A percentile compares a stretch with the other conserved stretches of the same genome.
Conservation (phyloP, 2,329 filamentous ascomycete species). For the Mollisiaceae sp. region DNA sequence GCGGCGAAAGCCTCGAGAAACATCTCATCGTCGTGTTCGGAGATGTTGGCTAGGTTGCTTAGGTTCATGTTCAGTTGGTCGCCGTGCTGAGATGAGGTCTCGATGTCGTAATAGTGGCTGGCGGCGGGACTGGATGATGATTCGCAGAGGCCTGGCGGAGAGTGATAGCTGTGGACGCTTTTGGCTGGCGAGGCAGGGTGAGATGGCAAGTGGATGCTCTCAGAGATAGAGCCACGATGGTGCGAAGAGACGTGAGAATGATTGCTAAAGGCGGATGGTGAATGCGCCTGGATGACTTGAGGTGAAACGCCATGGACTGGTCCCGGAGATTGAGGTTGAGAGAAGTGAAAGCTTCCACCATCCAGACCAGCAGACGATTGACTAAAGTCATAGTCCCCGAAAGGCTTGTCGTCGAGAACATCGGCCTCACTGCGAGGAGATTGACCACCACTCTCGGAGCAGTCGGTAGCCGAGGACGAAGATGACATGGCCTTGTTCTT, state of each 20-base stretch:
- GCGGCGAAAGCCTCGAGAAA: slow-evolving; percentile 43
- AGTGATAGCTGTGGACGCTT: slow-evolving; percentile 56
- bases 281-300: slow-evolving; percentile 38
- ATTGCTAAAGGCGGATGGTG: slow-evolving; percentile 37
- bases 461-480: slow-evolving; percentile 58
- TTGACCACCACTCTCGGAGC: slow-evolving; percentile 61
- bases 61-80: slow-evolving; percentile 28
- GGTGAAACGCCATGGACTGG: slow-evolving; percentile 40
- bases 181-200: slow-evolving; percentile 55
- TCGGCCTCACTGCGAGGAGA: slow-evolving; percentile 58
- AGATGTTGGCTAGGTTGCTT: slow-evolving; percentile 32
- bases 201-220: slow-evolving; percentile 37
- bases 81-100: slow-evolving; percentile 33
- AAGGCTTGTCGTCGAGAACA: slow-evolving; percentile 44
- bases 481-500: slow-evolving; percentile 54
- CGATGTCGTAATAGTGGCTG: slow-evolving; percentile 40
- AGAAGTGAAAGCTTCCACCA: slow-evolving; percentile 46
- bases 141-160: slow-evolving; percentile 64
- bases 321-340: slow-evolving; percentile 34
- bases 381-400: slow-evolving; percentile 46
- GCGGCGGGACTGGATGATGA: slow-evolving; percentile 60
- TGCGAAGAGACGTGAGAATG: slow-evolving; percentile 29
- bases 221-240: slow-evolving; percentile 33
- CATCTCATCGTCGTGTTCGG: slow-evolving; percentile 44
- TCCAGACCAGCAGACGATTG: slow-evolving; percentile 41